These are phyloP conservation scores for Trypanosoma avium DNA, from an alignment of 208 protist species.

Conservation along the genomic window DNA sequence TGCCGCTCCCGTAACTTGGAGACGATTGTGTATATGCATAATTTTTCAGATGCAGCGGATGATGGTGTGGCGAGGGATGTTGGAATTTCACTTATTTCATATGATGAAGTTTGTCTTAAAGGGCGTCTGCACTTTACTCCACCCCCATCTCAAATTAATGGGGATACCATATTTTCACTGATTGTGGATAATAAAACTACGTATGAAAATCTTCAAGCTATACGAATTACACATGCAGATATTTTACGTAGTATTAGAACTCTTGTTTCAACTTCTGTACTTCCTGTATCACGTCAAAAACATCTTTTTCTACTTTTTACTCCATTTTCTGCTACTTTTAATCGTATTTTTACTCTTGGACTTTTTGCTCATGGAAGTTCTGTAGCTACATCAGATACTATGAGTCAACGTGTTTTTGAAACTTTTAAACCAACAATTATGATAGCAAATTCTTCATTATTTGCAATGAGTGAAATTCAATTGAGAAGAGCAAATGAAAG, in stretches of 20 bases:
- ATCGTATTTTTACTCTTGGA: slow-evolving; percentile 69
- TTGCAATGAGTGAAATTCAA: slow-evolving; percentile 65
- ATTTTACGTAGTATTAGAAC: slow-evolving; percentile 65
- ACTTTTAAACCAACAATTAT: slow-evolving; percentile 76
- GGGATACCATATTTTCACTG: slow-evolving; percentile 53
- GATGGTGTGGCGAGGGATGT: slow-evolving; percentile 66
- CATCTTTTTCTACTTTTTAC: slow-evolving; percentile 80
- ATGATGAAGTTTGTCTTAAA: slow-evolving; percentile 57
- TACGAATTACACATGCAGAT: slow-evolving; percentile 65
- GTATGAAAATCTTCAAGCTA: slow-evolving; percentile 26
- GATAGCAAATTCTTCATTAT: slow-evolving; percentile 68
- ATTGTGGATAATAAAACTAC: slow-evolving; percentile 49
- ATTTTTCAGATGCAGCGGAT: slow-evolving; percentile 57
- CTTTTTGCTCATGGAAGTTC: slow-evolving; percentile 72
- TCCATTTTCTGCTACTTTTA: slow-evolving; percentile 70
- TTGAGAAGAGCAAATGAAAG: slow-evolving; percentile 54
- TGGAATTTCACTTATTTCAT: slow-evolving; percentile 73
- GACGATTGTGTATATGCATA: slow-evolving; percentile 67
- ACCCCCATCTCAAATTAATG: slow-evolving; percentile 9
- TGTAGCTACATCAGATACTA: slow-evolving; percentile 49
- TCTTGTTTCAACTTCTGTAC: slow-evolving; percentile 55
- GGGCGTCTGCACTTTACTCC: slow-evolving; percentile 38
- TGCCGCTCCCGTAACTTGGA: slow-evolving; percentile 79
- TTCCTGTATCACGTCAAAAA: slow-evolving; percentile 53
- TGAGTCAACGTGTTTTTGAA: slow-evolving; percentile 50